These are phyloP conservation scores for Solanum habrochaites DNA, from an alignment of 257 asterid genomes.

Conservation along the genomic window DNA sequence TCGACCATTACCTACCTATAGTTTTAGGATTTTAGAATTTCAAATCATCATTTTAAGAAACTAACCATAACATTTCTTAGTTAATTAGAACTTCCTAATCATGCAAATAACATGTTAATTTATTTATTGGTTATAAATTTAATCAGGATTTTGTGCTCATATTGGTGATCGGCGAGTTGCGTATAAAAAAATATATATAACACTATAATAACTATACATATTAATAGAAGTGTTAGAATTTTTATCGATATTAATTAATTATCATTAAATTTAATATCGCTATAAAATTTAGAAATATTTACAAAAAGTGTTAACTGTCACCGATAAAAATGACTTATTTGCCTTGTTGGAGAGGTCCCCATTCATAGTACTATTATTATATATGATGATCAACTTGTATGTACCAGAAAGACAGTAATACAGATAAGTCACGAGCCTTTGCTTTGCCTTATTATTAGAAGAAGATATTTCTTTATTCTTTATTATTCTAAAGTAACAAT, in stretches of 20 bases:
- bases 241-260: no score
- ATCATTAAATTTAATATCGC: background rate
- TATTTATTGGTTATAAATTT: background rate
- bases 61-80: background rate
- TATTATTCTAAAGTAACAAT: background rate
- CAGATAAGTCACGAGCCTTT: background rate
- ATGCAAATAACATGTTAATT: background rate
- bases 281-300: no score
- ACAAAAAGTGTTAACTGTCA: no score
- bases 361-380: background rate
- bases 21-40: background rate
- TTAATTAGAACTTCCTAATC: background rate
- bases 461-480: background rate
- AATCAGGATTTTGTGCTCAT: background rate
- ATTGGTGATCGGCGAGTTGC: background rate
- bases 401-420: background rate
- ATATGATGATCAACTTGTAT: background rate
- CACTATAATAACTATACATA: background rate
- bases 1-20: background rate
- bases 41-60: background rate
- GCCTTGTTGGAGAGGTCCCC: background rate
- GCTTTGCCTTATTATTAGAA: background rate
- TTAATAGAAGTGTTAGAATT: no score
- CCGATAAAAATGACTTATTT: no score
- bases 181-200: background rate